These are phyloP conservation scores for Fusarium sp. DNA, from an alignment of 2,329 filamentous ascomycete genomes.

Conservation along the genomic window DNA sequence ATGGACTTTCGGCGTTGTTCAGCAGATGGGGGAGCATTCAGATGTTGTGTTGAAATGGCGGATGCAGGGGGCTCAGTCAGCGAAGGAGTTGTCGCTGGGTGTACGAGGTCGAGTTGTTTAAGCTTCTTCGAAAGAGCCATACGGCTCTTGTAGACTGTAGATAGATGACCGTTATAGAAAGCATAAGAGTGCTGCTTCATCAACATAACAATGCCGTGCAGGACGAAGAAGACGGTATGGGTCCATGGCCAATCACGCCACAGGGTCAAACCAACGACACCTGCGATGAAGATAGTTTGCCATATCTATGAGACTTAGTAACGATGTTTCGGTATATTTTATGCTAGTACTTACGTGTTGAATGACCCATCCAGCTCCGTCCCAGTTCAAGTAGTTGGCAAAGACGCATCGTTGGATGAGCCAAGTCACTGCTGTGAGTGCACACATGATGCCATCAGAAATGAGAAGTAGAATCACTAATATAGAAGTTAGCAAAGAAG, in stretches of 20 bases:
- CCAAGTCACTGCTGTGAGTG: constrained; percentile 72
- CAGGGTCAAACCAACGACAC: constrained; percentile 73
- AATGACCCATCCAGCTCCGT: constrained; percentile 76
- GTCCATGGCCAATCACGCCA: constrained; percentile 85
- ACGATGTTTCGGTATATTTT: not conserved
- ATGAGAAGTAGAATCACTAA: constrained; percentile 65
- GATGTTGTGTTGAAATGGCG: constrained; percentile 59
- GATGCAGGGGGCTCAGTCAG: constrained; percentile 55
- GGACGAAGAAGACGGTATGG: constrained; percentile 80
- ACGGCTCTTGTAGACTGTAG: constrained; percentile 66
- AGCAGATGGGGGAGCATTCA: constrained; percentile 55
- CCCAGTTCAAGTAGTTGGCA: constrained; percentile 74
- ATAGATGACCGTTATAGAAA: constrained; percentile 82
- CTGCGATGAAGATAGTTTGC: constrained; percentile 73
- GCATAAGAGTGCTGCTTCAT: constrained; percentile 89
- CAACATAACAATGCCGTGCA: constrained; percentile 79
- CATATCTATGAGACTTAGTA: constrained; percentile 62
- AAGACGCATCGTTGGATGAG: constrained; percentile 71
- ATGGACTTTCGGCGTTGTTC: constrained; percentile 57
- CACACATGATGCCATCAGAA: constrained; percentile 78
- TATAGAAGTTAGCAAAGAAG: constrained; percentile 7
- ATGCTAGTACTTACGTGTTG: constrained; percentile 66
- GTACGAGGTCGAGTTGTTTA: constrained; percentile 67
- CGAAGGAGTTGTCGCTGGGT: constrained; percentile 58
- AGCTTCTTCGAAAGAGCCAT: constrained; percentile 60